Evolutionary conservation across 805 yeast genomes (phyloP), one percentile per base, ranked within the genome.

Genomic region (Kluyveromyces siamensis): DNA sequence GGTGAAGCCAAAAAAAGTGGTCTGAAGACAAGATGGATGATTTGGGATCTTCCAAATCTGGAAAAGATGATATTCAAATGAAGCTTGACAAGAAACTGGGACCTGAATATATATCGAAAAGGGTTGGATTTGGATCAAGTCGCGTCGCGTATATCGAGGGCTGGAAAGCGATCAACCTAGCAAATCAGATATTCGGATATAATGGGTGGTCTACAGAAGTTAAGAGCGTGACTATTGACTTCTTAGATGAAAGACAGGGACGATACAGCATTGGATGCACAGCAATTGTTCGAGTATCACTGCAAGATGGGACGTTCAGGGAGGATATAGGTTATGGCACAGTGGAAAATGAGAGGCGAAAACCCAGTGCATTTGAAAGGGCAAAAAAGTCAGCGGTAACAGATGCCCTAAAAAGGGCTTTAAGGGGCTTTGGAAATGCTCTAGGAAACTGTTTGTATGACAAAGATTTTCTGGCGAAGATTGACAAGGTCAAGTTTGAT

Each of bases 321-420:
- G 95, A 86, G 59, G 95, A 86, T 66, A 77, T 85, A 41, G 95
- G 95, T 0, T 86, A 85, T 61, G 95, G 95, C n/a, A 80, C 80
- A 44, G 79, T 83, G 16, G 93, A 86, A 44, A 84, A 84, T 60
- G 85, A 87, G 41, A 76, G 79, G 45, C 73, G 81, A 19, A 83
- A 82, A 58, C 80, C 89, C 0, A 76, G 77, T 65, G 95, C 93
- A 0, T 85, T 85, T 61, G 95, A 86, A 57, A 84, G 86, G 57
- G 84, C 90, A 49, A 84, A 83, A 64, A 86, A 86, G 57, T 90
- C 87, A 54, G 93, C 93, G 0, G 79, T 83, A 42, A 86, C 95
- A 0, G 95, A 86, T 67, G 95, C 87, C 0, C 65, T 86, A 58
- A 86, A 86, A 60, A 70, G 95, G 53, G 84, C 90, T 19, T 70